Evolutionary conservation across 805 yeast species (phyloP), one percentile per base, ranked within the genome.

Genomic region (Tetrapisispora phaffii): DNA sequence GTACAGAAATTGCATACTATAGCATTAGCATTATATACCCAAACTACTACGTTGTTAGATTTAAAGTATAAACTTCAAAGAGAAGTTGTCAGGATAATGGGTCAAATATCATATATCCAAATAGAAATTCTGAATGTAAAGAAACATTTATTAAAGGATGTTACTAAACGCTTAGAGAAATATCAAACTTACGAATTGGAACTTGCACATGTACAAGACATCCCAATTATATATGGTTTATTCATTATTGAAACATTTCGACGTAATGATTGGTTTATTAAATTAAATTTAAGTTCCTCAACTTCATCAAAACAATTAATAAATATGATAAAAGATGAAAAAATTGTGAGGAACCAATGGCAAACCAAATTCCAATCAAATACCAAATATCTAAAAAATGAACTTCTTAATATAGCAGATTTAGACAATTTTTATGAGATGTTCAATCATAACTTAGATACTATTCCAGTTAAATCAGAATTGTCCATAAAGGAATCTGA

Each of bases 181-280:
- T 55, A 57, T 26, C 62, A 62, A 45, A 44, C 47, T 9, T 47
- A 43, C 10, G 59, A 59, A 44, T 39, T 56, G 10, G 46, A 50
- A 16, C 54, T 58, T 23, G 62, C 73, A 3, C 60, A 60, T 29
- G 76, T 82, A 0, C 69, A 76, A 13, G 93, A 85, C 57, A 57
- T 85, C 23, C 95, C 95, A 0, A 57, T 83, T 12, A 62, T 83
- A 1, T 82, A 83, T 58, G 93, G 93, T 1, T 66, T 82, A n/a
- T 73, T 77, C 60, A 49, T 82, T 2, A 71, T 83, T 39, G 89
- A 84, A 50, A 70, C 67, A 38, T 65, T 81, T 42, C 68, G 86
- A 42, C 75, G 82, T 51, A 64, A 67, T 39, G 76, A 75, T 51
- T 81, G 87, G 84, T 33, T 45, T 21, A 26, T 46, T 13, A 53